Evolutionary conservation across 805 yeast species (phyloP), one percentile per base, ranked within the genome.

Genomic region (Limtongozyma cylindracea): DNA sequence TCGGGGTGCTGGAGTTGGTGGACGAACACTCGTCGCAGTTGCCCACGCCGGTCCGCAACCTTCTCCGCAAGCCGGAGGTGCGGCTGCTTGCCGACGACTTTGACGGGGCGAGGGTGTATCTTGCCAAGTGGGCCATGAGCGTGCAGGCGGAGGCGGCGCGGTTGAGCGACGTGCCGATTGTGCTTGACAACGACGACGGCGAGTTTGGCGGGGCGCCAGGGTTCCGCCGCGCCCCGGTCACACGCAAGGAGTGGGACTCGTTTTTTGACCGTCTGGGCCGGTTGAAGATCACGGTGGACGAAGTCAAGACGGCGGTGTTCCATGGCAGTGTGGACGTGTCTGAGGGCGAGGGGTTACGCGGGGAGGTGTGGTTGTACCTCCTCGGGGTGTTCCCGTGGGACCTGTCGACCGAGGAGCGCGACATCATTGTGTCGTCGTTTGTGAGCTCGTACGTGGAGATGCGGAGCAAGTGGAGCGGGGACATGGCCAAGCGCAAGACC

Each of bases 121-220:
- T 84, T 27, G 96, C 96, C 4, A 82, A 80, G 47, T 88, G 96
- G 96, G 95, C 96, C 0, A 58, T 77, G 32, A 77, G 77, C 14
- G 88, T 88, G 7, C 88, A 84, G 33, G 82, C 80, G 33, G 91
- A 84, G 40, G 88, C 93, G 2, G 80, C 50, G 27, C 41, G 66
- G 31, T 59, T 62, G 23, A 53, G 61, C 27, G 44, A 62, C 27
- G 49, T 51, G 25, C 49, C 51, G 34, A 49, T 57, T 34, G 51
- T 68, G n/a, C 50, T 63, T 10, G 67, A 68, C 30, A 38, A 61
- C 22, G 51, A 73, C 19, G 56, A 55, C 24, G 48, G 53, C 23
- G 82, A 73, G 34, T 40, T 73, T 8, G 80, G 78, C 1, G 58
- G 71, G 12, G 48, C 56, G 20, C 52, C 45, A 18, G 61, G 71